These are phyloP conservation scores for Verticillium longisporum DNA, from an alignment of 2,329 filamentous ascomycete species.

Conservation along the genomic window DNA sequence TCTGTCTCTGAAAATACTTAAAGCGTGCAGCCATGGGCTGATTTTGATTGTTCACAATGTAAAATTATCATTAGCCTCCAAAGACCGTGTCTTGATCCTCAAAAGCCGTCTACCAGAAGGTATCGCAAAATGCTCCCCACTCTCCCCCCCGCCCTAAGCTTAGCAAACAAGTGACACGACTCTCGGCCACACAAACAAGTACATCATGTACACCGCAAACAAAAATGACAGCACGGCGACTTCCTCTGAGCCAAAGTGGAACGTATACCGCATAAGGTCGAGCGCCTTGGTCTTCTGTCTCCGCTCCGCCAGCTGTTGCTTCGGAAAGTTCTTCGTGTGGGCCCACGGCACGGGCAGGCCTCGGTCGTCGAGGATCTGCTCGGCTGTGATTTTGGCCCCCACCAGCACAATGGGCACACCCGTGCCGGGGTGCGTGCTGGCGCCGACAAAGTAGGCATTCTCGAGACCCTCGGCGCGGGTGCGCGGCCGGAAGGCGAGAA, in stretches of 20 bases:
- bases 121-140: not conserved
- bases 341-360: constrained; percentile 21
- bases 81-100: not conserved
- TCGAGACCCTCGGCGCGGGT: constrained; percentile 44
- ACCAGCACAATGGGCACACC: constrained; percentile 69
- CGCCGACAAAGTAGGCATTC: constrained; percentile 64
- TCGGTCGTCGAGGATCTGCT: constrained; percentile 33
- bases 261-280: constrained; percentile 5
- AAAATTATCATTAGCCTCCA: not conserved
- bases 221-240: constrained; percentile 4
- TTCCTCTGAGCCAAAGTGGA: constrained; percentile 12
- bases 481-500: constrained; percentile 57
- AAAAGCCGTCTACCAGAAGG: not conserved
- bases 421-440: constrained; percentile 69
- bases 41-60: too few relatives aligned
- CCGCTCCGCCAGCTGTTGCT: not conserved
- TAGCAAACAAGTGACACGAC: not conserved
- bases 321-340: not conserved
- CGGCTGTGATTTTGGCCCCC: constrained; percentile 53
- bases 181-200: not conserved
- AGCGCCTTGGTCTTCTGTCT: constrained; percentile 5
- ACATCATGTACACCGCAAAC: not conserved
- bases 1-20: too few relatives aligned
- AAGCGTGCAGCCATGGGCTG: too few relatives aligned
- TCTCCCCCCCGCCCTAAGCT: too few relatives aligned